Evolutionary conservation across 495 filamentous ascomycete species (phyloP), one percentile per base, ranked within the genome.

Genomic region (Tetracladium marchalianum): DNA sequence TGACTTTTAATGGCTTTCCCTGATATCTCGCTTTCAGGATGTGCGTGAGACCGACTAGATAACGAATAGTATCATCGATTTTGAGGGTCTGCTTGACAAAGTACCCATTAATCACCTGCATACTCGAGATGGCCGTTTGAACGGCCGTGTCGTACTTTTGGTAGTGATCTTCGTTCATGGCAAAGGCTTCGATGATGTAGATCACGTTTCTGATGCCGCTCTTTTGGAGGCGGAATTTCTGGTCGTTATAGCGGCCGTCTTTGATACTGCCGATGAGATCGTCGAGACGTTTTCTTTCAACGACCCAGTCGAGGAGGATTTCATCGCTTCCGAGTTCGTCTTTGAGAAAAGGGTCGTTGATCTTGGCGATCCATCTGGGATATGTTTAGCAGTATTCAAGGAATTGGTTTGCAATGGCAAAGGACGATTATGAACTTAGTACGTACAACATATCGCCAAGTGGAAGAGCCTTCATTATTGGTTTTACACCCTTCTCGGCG

Each of bases 241-340:
- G 87, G 54, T 93, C 87, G 52, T 81, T 81, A 55, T 89, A 92
- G 0, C 87, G 78, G 0, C 85, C 84, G 43, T 92, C 87, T 60
- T 83, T 89, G 59, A 92, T 85, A 38, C 82, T 87, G 19, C 73
- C 66, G 7, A 92, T 69, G 4, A 93, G 69, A 61, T 93, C 87
- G 52, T 93, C 87, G 0, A 90, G 72, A 2, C 87, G 73, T 56
- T 93, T 93, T 40, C 87, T 75, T 62, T 93, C 87, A 0, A 90
- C 72, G 24, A 93, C 85, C 68, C 78, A 87, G 58, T 90, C 86
- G 5, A 93, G 68, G 35, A 87, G 78, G 4, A 88, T 65, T 61
- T 92, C 87, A 46, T 84, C 77, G n/a, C 82, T 73, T 39, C 76
- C 75, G 43, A 70, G 62, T 1, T 66, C 70, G 3, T 71, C 52